Conservation (phyloP, 2,329 filamentous ascomycete species). For the Xylaria sp. region DNA sequence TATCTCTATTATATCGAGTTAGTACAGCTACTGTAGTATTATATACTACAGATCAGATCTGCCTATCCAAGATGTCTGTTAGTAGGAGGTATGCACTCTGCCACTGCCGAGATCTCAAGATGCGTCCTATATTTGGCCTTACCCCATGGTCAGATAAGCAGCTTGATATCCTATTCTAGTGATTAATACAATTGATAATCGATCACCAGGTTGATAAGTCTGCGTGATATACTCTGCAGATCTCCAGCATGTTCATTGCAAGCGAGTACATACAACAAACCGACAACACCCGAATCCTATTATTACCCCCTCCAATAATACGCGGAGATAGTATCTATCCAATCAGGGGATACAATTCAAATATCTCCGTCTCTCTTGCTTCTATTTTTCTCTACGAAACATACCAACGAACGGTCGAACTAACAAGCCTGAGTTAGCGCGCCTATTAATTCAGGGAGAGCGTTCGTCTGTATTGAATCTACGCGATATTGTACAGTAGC, state of each 20-base stretch:
- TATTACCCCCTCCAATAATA: not conserved
- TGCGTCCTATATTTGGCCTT: not conserved
- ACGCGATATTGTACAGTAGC: too few species aligned
- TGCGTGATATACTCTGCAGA: not conserved
- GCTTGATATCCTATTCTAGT: not conserved
- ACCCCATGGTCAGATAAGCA: not conserved
- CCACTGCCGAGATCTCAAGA: not conserved
- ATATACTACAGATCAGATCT: too few species aligned
- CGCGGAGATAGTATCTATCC: conserved; percentile 2
- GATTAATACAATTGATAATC: not conserved
- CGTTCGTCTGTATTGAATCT: not conserved
- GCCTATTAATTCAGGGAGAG: not conserved
- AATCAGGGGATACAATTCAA: conserved; percentile 2
- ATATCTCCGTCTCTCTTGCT: not conserved
- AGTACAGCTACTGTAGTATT: too few species aligned
- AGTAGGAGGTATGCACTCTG: not conserved
- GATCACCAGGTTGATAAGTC: not conserved
- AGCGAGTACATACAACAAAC: not conserved
- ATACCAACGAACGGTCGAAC: not conserved
- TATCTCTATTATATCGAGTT: not conserved
- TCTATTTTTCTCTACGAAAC: too few species aligned
- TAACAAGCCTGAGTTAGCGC: not conserved
- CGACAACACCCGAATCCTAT: not conserved
- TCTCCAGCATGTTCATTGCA: not conserved
- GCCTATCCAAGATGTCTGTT: not conserved